A percentile compares a stretch with the other conserved stretches of the same genome.
phyloP scores from a whole-genome alignment of 106 monocot species.

The Platanthera zijinensis region DNA sequence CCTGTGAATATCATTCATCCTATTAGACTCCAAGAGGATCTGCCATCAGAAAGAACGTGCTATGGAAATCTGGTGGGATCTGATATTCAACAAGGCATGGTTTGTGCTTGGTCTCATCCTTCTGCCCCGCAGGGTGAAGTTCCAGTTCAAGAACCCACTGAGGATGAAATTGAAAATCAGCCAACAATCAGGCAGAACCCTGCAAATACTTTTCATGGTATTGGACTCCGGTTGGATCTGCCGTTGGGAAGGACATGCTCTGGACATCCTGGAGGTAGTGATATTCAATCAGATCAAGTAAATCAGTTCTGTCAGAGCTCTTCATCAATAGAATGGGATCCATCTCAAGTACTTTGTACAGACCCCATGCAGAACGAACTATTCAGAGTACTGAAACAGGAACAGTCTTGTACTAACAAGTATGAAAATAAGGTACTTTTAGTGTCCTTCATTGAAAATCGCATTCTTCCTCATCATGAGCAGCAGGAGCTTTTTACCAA shows the following conservation, averaged over 20 bases:
- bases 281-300: conserved; percentile 6
- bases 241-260: neutral
- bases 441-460: neutral
- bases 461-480: neutral
- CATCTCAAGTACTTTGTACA: conserved; percentile 23
- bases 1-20: no score
- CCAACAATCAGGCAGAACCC: neutral
- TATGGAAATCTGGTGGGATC: no score
- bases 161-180: neutral
- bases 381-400: conserved; percentile 32
- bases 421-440: conserved; percentile 44
- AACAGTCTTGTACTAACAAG: conserved; percentile 22
- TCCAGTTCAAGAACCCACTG: no score
- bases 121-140: no score
- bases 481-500: neutral
- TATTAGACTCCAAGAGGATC: no score
- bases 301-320: conserved; percentile 9
- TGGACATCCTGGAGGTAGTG: conserved; percentile 4
- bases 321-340: conserved; percentile 20
- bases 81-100: no score
- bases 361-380: conserved; percentile 72
- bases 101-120: no score
- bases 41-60: no score
- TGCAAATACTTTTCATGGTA: conserved; percentile 1
- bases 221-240: neutral